Percentiles rank a stretch among this genome's conserved stretches.
phyloP scores from a whole-genome alignment of 768 basidiomycete species.

The Leucogyrophana mollusca region DNA sequence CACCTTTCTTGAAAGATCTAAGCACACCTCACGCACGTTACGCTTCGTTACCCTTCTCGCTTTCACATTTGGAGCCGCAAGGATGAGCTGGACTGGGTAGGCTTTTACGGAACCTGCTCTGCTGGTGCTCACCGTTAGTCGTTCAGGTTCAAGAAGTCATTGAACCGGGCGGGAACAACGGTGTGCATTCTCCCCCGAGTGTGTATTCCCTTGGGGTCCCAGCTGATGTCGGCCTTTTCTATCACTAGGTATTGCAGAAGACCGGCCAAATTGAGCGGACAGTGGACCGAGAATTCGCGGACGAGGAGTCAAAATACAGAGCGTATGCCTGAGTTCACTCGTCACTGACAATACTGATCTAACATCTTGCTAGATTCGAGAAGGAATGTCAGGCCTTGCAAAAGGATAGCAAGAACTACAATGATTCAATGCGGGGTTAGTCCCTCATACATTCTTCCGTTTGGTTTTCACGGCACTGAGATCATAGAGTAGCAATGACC shows the following conservation, averaged over 20 bases:
- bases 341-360: constrained; percentile 3
- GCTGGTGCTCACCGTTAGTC: not conserved
- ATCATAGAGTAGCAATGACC: constrained; percentile 72
- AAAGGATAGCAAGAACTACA: constrained; percentile 93
- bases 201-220: too few species aligned
- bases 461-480: not conserved
- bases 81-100: constrained; percentile 61
- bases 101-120: constrained; percentile 5
- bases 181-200: constrained; percentile 49
- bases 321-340: constrained; percentile 51
- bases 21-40: too few species aligned
- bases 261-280: constrained; percentile 97
- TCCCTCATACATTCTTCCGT: constrained; percentile 7
- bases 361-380: constrained; percentile 65
- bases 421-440: constrained; percentile 91
- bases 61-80: not conserved
- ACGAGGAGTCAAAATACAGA: constrained; percentile 89
- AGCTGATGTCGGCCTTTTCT: constrained; percentile 12
- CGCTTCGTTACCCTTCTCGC: too few species aligned
- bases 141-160: constrained; percentile 86
- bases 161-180: constrained; percentile 90
- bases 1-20: too few species aligned
- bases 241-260: constrained; percentile 84
- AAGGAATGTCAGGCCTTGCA: constrained; percentile 93
- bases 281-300: constrained; percentile 88